Conservation (phyloP, 2,329 filamentous ascomycete genomes). For the Beauveria sp. region DNA sequence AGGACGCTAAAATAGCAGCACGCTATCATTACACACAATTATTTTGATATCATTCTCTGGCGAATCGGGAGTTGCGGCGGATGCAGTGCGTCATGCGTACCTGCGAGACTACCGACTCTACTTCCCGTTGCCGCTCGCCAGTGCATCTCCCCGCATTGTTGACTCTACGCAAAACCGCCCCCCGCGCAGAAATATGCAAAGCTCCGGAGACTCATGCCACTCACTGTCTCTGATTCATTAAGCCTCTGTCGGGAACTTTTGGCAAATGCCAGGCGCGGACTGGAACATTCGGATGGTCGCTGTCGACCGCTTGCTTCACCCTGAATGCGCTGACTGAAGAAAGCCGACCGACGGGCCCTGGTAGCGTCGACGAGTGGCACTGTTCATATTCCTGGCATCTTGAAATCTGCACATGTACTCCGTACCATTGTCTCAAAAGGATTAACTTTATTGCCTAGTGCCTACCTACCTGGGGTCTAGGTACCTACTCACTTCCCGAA, state of each 20-base stretch:
- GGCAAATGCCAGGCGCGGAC: neutral
- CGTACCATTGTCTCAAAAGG: neutral
- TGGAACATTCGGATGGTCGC: neutral
- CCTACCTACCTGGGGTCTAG: neutral
- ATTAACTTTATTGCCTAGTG: neutral
- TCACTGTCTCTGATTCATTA: too few relatives aligned
- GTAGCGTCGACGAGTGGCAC: neutral
- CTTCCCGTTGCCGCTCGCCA: neutral
- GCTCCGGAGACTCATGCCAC: too few relatives aligned
- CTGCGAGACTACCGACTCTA: neutral
- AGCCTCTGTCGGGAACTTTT: too few relatives aligned
- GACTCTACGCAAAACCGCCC: too few relatives aligned
- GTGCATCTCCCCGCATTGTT: neutral
- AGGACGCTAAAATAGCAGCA: neutral
- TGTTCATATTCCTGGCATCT: neutral
- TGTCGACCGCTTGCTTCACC: too few relatives aligned
- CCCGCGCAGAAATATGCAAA: neutral
- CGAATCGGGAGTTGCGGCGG: neutral
- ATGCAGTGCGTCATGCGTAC: conserved; percentile 1
- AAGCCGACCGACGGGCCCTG: neutral
- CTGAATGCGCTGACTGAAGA: neutral
- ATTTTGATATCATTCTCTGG: too few relatives aligned
- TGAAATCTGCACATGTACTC: neutral
- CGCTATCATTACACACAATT: neutral
- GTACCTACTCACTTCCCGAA: conserved; percentile 11